These are phyloP conservation scores for Neoascochyta sp. DNA, from an alignment of 2,329 filamentous ascomycete genomes.

Conservation along the genomic window DNA sequence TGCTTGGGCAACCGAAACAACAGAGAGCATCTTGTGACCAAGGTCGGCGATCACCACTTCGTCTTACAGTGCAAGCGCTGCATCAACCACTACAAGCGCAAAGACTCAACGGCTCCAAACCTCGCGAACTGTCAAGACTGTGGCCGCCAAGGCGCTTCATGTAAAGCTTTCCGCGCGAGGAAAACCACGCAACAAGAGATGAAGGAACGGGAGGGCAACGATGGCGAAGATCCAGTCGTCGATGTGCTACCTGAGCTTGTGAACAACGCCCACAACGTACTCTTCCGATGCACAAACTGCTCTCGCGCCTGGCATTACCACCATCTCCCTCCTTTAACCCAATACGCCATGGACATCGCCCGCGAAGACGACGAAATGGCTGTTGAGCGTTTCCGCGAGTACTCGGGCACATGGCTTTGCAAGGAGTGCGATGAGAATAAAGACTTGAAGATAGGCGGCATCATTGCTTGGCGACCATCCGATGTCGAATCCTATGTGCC, in stretches of 20 bases:
- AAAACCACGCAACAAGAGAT: conserved; percentile 79
- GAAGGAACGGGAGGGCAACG: conserved; percentile 73
- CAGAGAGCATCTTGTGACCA: conserved; percentile 87
- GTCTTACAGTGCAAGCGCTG: conserved; percentile 89
- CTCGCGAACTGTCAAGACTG: conserved; percentile 71
- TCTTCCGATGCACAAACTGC: conserved; percentile 80
- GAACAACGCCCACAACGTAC: conserved; percentile 70
- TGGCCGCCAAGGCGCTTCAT: conserved; percentile 62
- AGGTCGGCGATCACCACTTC: conserved; percentile 71
- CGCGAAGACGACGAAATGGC: conserved; percentile 50
- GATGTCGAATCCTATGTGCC: conserved; percentile 55
- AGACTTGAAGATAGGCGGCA: conserved; percentile 62
- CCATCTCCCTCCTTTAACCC: conserved; percentile 62
- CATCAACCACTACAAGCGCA: conserved; percentile 64
- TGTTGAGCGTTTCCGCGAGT: conserved; percentile 65
- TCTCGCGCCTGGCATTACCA: conserved; percentile 78
- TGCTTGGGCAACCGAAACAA: conserved; percentile 72
- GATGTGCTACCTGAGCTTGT: conserved; percentile 60
- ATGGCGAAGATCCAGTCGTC: conserved; percentile 71
- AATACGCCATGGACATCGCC: conserved; percentile 43
- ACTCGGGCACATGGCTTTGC: conserved; percentile 73
- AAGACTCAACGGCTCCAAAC: conserved; percentile 66
- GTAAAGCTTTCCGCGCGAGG: conserved; percentile 67
- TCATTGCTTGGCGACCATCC: conserved; percentile 83
- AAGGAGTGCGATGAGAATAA: conserved; percentile 65